Evolutionary conservation across 805 yeast species (phyloP), one percentile per base, ranked within the genome.

Genomic region (Pichia kluyveri): DNA sequence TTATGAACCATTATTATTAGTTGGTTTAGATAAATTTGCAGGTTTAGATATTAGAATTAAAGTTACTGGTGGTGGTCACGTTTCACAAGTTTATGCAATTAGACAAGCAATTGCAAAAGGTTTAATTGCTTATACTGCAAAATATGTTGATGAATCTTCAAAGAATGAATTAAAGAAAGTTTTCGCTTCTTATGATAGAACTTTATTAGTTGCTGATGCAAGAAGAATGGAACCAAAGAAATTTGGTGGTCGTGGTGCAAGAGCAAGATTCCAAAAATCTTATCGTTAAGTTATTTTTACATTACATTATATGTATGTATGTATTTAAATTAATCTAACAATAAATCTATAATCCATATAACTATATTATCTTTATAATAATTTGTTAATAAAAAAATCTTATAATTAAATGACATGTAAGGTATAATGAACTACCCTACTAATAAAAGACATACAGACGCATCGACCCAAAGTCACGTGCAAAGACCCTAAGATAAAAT

Each of bases 181-280:
- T 68, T 88, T 90, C 79, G 82, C 91, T 61, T 71, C 96, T 69
- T 95, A 90, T 84, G 99, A 93, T 91, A 90, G 96, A 83, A 88
- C 98, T 74, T 85, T 93, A 74, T 85, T 93, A 79, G 93, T 93
- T 75, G 98, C 99, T 68, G 99, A 93, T 77, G 80, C 97, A 68
- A 89, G 99, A 86, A 91, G 96, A 85, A 84, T 90, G 85, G 99
- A 93, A 83, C 99, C 99, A 84, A 93, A 93, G 97, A 93, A 93
- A 83, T 93, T 93, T 82, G 99, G 99, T 83, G 99, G 99, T 83
- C 96, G 95, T 77, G 99, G 99, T 87, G 99, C 99, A 80, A 93
- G 99, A 82, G 93, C 99, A 72, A 91, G 98, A 82, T 91, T 87
- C 97, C 99, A 93, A 84, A 93, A 93, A 77, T 93, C 99, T 75